phyloP scores from a whole-genome alignment of 495 filamentous ascomycete species.

The Tuber microsphaerosporum region DNA sequence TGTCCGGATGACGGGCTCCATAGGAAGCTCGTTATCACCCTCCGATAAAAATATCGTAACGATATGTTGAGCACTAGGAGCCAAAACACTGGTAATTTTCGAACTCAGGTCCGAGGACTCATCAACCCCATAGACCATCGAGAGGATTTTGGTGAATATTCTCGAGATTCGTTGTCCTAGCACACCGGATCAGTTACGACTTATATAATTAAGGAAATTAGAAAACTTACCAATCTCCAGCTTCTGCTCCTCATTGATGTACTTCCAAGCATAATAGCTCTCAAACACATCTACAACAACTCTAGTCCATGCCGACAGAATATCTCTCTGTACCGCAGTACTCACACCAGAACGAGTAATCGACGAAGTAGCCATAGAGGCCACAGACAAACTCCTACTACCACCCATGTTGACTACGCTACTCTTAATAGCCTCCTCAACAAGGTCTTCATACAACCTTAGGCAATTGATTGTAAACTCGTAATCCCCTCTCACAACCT shows the following conservation, averaged over 20 bases:
- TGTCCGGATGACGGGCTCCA: slow-evolving; percentile 68
- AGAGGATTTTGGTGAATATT: slow-evolving; percentile 63
- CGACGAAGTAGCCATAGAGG: slow-evolving; percentile 49
- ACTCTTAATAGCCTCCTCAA: slow-evolving; percentile 67
- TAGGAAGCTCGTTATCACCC: slow-evolving; percentile 59
- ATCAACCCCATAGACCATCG: slow-evolving; percentile 66
- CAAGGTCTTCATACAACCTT: slow-evolving; percentile 62
- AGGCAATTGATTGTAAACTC: slow-evolving; percentile 67
- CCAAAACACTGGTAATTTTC: slow-evolving; percentile 59
- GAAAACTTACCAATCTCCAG: slow-evolving; percentile 50
- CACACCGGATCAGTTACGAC: slow-evolving; percentile 16
- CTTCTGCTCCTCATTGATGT: slow-evolving; percentile 58
- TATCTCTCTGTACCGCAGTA: slow-evolving; percentile 65
- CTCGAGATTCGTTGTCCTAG: slow-evolving; percentile 52
- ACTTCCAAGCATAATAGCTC: slow-evolving; percentile 75
- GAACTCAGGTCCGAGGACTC: slow-evolving; percentile 48
- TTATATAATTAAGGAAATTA: neutral
- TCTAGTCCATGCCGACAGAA: slow-evolving; percentile 63
- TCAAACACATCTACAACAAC: slow-evolving; percentile 73
- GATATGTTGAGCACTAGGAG: slow-evolving; percentile 64
- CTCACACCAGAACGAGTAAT: slow-evolving; percentile 59
- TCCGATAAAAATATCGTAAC: slow-evolving; percentile 67
- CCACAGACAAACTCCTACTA: slow-evolving; percentile 30
- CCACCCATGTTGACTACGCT: slow-evolving; percentile 64
- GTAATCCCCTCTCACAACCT: slow-evolving; percentile 67